phyloP scores from a whole-genome alignment of 208 protist species.

The Leishmania amazonensis region DNA sequence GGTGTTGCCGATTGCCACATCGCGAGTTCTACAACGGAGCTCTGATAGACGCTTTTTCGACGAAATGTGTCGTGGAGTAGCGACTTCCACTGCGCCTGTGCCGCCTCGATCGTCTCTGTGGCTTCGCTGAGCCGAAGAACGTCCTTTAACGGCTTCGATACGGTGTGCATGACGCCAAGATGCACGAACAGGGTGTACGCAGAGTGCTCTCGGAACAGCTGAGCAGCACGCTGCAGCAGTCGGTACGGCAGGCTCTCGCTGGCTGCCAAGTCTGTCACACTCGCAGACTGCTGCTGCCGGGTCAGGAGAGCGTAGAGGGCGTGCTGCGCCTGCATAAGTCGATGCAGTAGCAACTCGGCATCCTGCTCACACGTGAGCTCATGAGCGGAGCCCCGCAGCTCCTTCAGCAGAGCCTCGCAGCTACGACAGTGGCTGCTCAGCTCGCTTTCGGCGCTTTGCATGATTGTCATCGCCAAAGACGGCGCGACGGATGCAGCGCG shows the following conservation, averaged over 20 bases:
- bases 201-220: constrained; percentile 36
- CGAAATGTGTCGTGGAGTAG: constrained; percentile 36
- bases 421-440: constrained; percentile 45
- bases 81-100: constrained; percentile 38
- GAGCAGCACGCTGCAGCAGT: constrained; percentile 35
- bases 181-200: constrained; percentile 33
- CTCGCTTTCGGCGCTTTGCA: constrained; percentile 41
- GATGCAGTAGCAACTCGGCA: constrained; percentile 29
- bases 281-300: constrained; percentile 46
- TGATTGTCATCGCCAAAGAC: constrained; percentile 42
- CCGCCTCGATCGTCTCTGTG: constrained; percentile 7
- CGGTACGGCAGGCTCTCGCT: constrained; percentile 46
- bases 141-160: constrained; percentile 39
- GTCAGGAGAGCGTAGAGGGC: constrained; percentile 52
- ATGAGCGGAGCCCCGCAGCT: constrained; percentile 22
- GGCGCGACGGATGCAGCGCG: not conserved
- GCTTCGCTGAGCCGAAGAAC: constrained; percentile 44
- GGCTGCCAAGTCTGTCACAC: constrained; percentile 37
- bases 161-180: constrained; percentile 23
- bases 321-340: constrained; percentile 50
- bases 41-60: constrained; percentile 32
- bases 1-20: constrained; percentile 37
- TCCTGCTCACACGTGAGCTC: constrained; percentile 2
- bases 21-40: constrained; percentile 20
- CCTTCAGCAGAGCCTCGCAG: constrained; percentile 34